Evolutionary conservation across 2,329 filamentous ascomycete species (phyloP), one percentile per base, ranked within the genome.

Genomic region (Fusarium chaquense): DNA sequence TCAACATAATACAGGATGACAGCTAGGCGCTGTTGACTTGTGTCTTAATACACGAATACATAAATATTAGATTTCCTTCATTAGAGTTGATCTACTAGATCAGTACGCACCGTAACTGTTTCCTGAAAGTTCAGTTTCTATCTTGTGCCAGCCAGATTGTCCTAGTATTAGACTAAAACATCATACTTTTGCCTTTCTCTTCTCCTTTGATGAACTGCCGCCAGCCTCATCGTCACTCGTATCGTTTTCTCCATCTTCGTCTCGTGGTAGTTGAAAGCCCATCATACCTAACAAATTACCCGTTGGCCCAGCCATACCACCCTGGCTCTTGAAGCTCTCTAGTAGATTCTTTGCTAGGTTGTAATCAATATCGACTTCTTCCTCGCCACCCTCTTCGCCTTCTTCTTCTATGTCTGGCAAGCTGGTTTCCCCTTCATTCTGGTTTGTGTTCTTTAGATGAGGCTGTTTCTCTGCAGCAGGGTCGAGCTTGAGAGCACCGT

Each of bases 241-340:
- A 0, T 68, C 76, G 8, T 81, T 78, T 1, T 81, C 81, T 36
- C 88, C 86, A 28, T 87, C 89, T 64, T 95, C 93, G 74, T 97
- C 93, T 63, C 92, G 86, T 0, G 95, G 95, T 62, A 98, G 83
- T 41, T 88, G 86, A 70, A 98, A 83, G 1, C 94, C 94, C 90
- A 98, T 91, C 81, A 97, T 87, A 9, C 90, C 91, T 75, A 99
- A 85, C 64, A 99, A 83, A 77, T 98, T 98, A 1, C 94, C 90
- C 3, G 92, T 92, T 1, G 96, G 96, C 0, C 96, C 96, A 33
- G 93, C 85, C 83, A 91, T 88, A 15, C 96, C 96, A 20, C 85
- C 93, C 78, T 98, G 95, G 18, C 92, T 91, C 76, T 97, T 97
- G 80, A 99, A 94, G 73, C 93, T 95, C 78, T 98, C 93, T 2